Conservation (phyloP, 1,284 basidiomycete genomes). For the Cryptococcus sp. region DNA sequence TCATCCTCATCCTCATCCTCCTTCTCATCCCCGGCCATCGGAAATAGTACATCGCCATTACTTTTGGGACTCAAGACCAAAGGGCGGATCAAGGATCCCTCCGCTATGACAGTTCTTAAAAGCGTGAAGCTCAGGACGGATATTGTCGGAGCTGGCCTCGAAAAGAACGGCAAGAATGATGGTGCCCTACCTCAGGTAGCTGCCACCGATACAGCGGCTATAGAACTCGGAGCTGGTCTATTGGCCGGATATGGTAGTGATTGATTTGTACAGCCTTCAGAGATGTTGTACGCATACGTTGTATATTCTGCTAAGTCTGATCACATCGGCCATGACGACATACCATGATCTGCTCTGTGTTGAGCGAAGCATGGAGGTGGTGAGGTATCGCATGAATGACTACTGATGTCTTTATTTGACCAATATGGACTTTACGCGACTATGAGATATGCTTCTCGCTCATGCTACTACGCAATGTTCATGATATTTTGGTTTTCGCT, state of each 20-base stretch:
- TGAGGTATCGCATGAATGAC: too few species aligned
- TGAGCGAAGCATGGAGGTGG: too few species aligned
- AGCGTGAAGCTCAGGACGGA: background rate
- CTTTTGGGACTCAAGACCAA: background rate
- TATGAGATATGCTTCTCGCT: too few species aligned
- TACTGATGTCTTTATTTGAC: too few species aligned
- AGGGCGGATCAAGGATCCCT: background rate
- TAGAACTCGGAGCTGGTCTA: background rate
- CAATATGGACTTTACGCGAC: too few species aligned
- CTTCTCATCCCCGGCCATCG: too few species aligned
- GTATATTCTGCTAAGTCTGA: background rate
- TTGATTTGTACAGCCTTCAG: conserved; percentile 1
- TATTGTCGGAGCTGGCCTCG: too few species aligned
- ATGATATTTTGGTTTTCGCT: too few species aligned
- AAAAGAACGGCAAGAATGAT: too few species aligned
- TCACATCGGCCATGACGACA: background rate
- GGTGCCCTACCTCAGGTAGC: background rate
- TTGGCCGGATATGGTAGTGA: conserved; percentile 9
- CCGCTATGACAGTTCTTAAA: background rate
- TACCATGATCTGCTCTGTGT: background rate
- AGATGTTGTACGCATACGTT: background rate
- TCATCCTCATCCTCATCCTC: too few species aligned
- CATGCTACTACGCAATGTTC: too few species aligned
- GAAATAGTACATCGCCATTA: too few species aligned
- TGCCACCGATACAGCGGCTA: background rate